Evolutionary conservation across 106 monocot genomes (phyloP), one percentile per base, ranked within the genome.

Genomic region (Agapanthus africanus): DNA sequence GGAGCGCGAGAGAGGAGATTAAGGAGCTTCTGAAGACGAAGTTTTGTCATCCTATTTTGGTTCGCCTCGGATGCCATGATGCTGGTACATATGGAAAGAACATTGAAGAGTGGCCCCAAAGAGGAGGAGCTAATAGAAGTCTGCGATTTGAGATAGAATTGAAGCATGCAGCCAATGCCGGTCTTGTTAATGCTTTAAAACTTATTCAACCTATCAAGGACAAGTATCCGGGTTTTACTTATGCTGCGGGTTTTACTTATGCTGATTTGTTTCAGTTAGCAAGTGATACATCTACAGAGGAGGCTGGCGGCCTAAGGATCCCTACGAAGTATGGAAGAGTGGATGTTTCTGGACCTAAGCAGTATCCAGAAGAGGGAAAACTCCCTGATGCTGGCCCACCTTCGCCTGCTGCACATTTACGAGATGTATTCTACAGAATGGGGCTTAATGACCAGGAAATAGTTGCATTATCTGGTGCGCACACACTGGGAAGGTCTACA

Each of bases 31-130:
- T n/a, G n/a, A n/a, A n/a, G n/a, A n/a, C n/a, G n/a, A n/a, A n/a
- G n/a, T n/a, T n/a, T n/a, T n/a, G n/a, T n/a, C n/a, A n/a, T n/a
- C n/a, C n/a, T 82, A 76, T 44, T n/a, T n/a, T n/a, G 95, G 80
- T 95, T 70, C 91, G 95, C 7, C 73, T 95, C 10, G 95, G 95
- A 40, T 95, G 95, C 91, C 95, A 95, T 74, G 95, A 95, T 82
- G 67, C 95, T 59, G 95, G 95, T 38, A 95, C 95, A 4, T 95
- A 91, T 70, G 88, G 91, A 51, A 95, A 91, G 84, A 91, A 88
- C 70, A 91, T 95, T 71, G 78, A 81, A 39, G 91, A 91, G 57
- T 95, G 84, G 81, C 95, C 95, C 33, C 76, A 82, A 56, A 69
- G 95, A 67, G 95, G 95, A 30, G 95, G 95, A 72, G 95, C 95